Percentiles rank a stretch among this genome's conserved stretches.
Evolutionary conservation across 352 stramenopile genomes (phyloP).

Genomic region (Phytophthora cajani): DNA sequence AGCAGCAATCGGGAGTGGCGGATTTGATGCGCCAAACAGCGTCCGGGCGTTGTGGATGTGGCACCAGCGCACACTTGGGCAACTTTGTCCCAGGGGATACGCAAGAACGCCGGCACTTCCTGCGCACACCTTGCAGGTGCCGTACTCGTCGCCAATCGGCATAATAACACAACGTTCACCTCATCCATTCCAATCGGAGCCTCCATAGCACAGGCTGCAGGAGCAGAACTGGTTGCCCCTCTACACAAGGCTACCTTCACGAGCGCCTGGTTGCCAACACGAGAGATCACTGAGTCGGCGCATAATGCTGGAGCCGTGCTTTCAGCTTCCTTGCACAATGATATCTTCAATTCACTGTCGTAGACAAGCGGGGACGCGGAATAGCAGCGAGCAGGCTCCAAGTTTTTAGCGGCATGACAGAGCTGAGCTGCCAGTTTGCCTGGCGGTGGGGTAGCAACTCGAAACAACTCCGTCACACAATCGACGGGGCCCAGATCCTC

Average conservation of each 20-base stretch:
- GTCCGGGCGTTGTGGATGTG: slow-evolving; percentile 43
- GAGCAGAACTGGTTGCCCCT: slow-evolving; percentile 33
- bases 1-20: slow-evolving; percentile 23
- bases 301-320: slow-evolving; percentile 47
- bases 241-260: slow-evolving; percentile 43
- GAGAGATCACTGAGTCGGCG: slow-evolving; percentile 28
- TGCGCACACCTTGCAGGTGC: slow-evolving; percentile 51
- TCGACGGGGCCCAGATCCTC: slow-evolving; percentile 28
- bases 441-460: neutral
- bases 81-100: slow-evolving; percentile 37
- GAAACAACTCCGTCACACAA: slow-evolving; percentile 34
- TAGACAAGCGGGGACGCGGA: slow-evolving; percentile 39
- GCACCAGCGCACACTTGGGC: slow-evolving; percentile 46
- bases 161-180: slow-evolving; percentile 46
- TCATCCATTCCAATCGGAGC: slow-evolving; percentile 56
- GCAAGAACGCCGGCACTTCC: slow-evolving; percentile 29
- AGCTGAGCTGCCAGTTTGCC: slow-evolving; percentile 22
- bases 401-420: slow-evolving; percentile 35
- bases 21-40: slow-evolving; percentile 50
- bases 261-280: slow-evolving; percentile 17
- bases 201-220: slow-evolving; percentile 40
- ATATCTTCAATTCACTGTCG: slow-evolving; percentile 41
- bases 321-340: slow-evolving; percentile 46
- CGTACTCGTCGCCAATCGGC: slow-evolving; percentile 34
- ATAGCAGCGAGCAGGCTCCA: slow-evolving; percentile 49